phyloP scores from a whole-genome alignment of 1,284 basidiomycete genomes.

The Naganishia cerealis region DNA sequence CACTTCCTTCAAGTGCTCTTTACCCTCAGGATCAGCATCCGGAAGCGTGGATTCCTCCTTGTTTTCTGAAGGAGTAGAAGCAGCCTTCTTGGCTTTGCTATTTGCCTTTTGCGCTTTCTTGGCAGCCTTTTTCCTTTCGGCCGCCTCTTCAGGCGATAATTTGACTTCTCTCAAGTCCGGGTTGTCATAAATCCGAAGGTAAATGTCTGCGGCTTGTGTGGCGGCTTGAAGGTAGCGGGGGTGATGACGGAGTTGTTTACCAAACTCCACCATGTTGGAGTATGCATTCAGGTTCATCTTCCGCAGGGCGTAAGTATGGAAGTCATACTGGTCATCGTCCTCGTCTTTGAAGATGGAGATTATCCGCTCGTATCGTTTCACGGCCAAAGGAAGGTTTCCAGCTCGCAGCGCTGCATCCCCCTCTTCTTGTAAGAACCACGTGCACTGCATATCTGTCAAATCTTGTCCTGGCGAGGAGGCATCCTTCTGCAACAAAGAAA shows the following conservation, averaged over 20 bases:
- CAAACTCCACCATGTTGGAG: conserved; percentile 74
- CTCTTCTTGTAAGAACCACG: conserved; percentile 83
- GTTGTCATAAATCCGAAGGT: conserved; percentile 71
- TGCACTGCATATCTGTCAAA: conserved; percentile 92
- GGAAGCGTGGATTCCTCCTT: conserved; percentile 62
- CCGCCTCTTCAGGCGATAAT: conserved; percentile 47
- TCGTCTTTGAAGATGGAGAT: conserved; percentile 80
- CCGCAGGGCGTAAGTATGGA: conserved; percentile 91
- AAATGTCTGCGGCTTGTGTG: conserved; percentile 72
- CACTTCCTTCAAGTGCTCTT: conserved; percentile 64
- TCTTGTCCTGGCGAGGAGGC: conserved; percentile 74
- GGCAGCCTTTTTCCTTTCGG: conserved; percentile 64
- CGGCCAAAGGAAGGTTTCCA: conserved; percentile 72
- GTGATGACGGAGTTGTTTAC: conserved; percentile 74
- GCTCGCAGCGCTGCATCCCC: conserved; percentile 68
- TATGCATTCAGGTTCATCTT: conserved; percentile 87
- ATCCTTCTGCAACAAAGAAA: conserved; percentile 65
- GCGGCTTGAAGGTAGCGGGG: conserved; percentile 75
- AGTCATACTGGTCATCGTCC: conserved; percentile 97
- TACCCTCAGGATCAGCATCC: conserved; percentile 81
- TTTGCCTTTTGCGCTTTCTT: conserved; percentile 90
- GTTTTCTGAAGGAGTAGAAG: conserved; percentile 66
- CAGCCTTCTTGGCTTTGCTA: conserved; percentile 72
- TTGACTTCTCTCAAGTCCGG: conserved; percentile 60
- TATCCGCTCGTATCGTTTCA: conserved; percentile 81